These are phyloP conservation scores for Pichia rugopelliculosa DNA, from an alignment of 805 yeast species.

Conservation along the genomic window DNA sequence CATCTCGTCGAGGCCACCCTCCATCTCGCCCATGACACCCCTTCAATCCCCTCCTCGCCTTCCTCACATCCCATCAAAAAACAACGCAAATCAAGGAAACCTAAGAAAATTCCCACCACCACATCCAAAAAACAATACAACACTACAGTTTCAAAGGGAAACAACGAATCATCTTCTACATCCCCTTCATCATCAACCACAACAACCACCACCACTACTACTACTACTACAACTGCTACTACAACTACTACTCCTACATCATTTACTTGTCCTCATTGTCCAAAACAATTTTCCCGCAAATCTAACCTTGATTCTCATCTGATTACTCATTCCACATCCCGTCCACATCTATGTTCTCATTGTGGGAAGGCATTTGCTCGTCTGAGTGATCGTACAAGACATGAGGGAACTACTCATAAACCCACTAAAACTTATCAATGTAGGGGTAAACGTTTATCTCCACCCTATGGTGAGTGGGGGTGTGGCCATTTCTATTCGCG, in stretches of 20 bases:
- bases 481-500: constrained; percentile 10
- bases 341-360: constrained; percentile 5
- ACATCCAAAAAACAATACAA: not conserved
- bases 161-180: not conserved
- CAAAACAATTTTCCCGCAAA: constrained; percentile 6
- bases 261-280: constrained; percentile 4
- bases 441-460: not conserved
- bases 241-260: not conserved
- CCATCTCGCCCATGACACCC: not conserved
- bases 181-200: not conserved
- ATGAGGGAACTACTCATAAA: constrained; percentile 7
- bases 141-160: no score
- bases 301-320: constrained; percentile 10
- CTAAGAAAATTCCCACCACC: not conserved
- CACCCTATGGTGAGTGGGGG: constrained; percentile 7
- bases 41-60: not conserved
- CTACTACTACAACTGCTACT: no score
- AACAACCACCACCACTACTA: no score
- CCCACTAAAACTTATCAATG: constrained; percentile 7
- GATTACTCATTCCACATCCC: constrained; percentile 4
- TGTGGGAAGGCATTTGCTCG: constrained; percentile 11
- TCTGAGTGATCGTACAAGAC: constrained; percentile 7
- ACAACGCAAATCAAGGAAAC: not conserved
- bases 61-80: not conserved
- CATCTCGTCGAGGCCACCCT: not conserved